Evolutionary conservation across 768 basidiomycete genomes (phyloP), one percentile per base, ranked within the genome.

Genomic region (Rubroboletus pulcherrimus): DNA sequence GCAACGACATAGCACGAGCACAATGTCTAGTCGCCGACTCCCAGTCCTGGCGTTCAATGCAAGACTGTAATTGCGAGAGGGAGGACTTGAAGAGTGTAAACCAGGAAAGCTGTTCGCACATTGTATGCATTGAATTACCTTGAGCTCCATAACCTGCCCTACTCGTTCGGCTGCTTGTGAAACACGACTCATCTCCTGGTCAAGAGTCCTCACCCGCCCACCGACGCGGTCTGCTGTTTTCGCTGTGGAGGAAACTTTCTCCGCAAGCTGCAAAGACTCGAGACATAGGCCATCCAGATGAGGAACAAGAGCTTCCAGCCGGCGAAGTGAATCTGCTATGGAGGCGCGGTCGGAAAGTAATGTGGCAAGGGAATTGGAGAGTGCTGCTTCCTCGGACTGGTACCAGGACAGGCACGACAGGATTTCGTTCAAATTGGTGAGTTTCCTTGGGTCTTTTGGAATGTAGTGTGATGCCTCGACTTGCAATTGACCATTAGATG

Each of bases 11-110:
- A 2, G 94, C 96, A 21, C 93, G 78, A 33, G 91, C 85, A 71
- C 95, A 96, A 65, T 93, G 88, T 55, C 93, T 81, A 0, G 94
- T 86, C 4, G 97, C 97, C 3, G 90, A 83, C 69, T 99, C 97
- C 97, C 97, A 99, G 65, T 98, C 97, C 61, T 90, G 83, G 43
- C 75, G 77, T 31, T 89, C 86, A 31, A 98, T 94, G 14, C 83
- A 74, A 10, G 75, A 63, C 44, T 82, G 77, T 14, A 87, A 70
- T 21, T 77, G 78, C 5, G 76, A 69, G 41, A 89, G 72, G 1
- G 96, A 87, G 0, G 82, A 81, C 81, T 93, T 75, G 72, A 53
- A 35, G 70, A 73, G 31, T 15, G 56, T 65, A 17, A 64, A 45
- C 29, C 33, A 58, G n/a, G 35, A 24, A 38, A 44, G 10, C 71